These are phyloP conservation scores for Pseudomonodictys pantanalensis DNA, from an alignment of 495 filamentous ascomycete species.

Conservation along the genomic window DNA sequence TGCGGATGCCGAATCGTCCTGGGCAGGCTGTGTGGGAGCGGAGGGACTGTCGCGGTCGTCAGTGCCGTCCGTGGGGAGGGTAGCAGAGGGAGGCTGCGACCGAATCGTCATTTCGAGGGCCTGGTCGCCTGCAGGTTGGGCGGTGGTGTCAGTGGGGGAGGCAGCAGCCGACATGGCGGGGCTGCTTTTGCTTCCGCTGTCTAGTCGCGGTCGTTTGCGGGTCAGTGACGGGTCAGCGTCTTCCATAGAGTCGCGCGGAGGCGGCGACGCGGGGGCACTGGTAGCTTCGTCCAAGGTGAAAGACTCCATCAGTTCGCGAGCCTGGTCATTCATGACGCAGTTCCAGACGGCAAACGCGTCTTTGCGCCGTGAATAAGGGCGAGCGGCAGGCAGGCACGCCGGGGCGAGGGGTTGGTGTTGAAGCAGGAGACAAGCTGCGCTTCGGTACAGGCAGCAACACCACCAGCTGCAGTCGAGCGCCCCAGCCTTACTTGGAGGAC, in stretches of 20 bases:
- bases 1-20: constrained; percentile 16
- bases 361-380: constrained; percentile 1
- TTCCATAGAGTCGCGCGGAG: constrained; percentile 53
- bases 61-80: constrained; percentile 9
- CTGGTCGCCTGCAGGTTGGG: constrained; percentile 41
- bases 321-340: constrained; percentile 24
- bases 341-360: not conserved
- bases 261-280: constrained; percentile 32
- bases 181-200: constrained; percentile 51
- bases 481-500: constrained; percentile 14
- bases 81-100: constrained; percentile 44
- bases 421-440: not conserved
- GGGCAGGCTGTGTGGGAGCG: constrained; percentile 1
- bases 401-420: not conserved
- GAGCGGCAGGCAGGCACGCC: constrained; percentile 4
- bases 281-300: constrained; percentile 15
- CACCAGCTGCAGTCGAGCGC: not conserved
- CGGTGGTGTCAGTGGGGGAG: constrained; percentile 22
- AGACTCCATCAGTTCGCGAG: constrained; percentile 34
- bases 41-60: constrained; percentile 9
- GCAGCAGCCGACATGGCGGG: constrained; percentile 44
- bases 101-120: constrained; percentile 50
- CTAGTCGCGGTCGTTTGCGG: constrained; percentile 63
- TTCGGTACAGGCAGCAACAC: constrained; percentile 20
- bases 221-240: constrained; percentile 53